Percentiles rank a stretch among this genome's conserved stretches.
Evolutionary conservation across 768 basidiomycete species (phyloP).

Genomic region (Termitomyces sp.): DNA sequence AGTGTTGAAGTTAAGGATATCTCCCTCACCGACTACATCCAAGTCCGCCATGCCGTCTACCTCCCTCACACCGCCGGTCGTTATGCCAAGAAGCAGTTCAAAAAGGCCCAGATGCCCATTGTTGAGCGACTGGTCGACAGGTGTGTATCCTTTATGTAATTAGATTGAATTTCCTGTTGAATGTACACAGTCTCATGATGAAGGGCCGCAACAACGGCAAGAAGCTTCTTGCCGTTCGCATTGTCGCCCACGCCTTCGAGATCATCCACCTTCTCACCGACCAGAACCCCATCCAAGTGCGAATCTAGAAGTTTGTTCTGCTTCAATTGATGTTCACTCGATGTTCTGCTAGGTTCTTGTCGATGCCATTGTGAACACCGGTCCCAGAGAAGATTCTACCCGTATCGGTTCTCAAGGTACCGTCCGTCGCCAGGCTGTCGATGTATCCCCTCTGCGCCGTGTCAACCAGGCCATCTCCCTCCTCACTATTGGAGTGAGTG

Average conservation of each 20-base stretch:
- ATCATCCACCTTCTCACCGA: constrained; percentile 99
- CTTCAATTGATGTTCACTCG: not conserved
- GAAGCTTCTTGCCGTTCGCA: constrained; percentile 98
- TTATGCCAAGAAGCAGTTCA: constrained; percentile 99
- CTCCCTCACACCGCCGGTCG: constrained; percentile 98
- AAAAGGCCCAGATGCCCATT: constrained; percentile 99
- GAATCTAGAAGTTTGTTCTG: constrained; percentile 14
- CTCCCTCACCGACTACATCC: constrained; percentile 98
- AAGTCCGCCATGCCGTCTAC: constrained; percentile 97
- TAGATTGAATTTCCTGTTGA: not conserved
- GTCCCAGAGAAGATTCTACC: constrained; percentile 98
- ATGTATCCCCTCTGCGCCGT: constrained; percentile 96
- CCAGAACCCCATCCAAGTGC: constrained; percentile 98
- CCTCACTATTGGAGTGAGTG: constrained; percentile 89
- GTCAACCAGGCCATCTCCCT: constrained; percentile 98
- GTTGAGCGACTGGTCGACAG: constrained; percentile 98
- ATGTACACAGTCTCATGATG: constrained; percentile 87
- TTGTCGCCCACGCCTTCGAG: constrained; percentile 99
- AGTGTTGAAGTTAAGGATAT: constrained; percentile 99
- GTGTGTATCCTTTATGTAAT: constrained; percentile 38
- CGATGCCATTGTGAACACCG: constrained; percentile 99
- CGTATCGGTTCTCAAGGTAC: constrained; percentile 99
- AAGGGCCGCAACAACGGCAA: constrained; percentile 99
- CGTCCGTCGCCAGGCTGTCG: constrained; percentile 98
- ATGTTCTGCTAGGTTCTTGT: constrained; percentile 67